These are phyloP conservation scores for Penicillium thymicola DNA, from an alignment of 2,329 filamentous ascomycete species.

Conservation along the genomic window DNA sequence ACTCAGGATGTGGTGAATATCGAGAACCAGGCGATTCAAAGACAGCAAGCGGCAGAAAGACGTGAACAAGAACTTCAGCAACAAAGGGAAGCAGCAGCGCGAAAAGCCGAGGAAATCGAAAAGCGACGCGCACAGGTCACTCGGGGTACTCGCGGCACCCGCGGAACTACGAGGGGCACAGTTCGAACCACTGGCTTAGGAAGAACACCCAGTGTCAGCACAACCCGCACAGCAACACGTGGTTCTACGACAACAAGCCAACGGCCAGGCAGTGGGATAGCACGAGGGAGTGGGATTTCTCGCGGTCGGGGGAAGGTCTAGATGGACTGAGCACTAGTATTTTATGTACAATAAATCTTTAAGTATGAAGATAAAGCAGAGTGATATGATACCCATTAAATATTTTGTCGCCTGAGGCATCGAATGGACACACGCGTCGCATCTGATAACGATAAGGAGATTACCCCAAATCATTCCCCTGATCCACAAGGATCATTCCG, in stretches of 20 bases:
- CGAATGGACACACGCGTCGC: slow-evolving; percentile 4
- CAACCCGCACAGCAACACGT: slow-evolving; percentile 30
- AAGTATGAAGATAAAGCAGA: slow-evolving; percentile 23
- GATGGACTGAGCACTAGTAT: not conserved
- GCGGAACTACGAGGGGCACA: slow-evolving; percentile 35
- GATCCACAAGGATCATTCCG: not conserved
- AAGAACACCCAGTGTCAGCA: slow-evolving; percentile 35
- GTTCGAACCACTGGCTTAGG: slow-evolving; percentile 35
- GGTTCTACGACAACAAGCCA: slow-evolving; percentile 34
- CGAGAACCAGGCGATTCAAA: slow-evolving; percentile 72
- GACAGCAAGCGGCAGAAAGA: slow-evolving; percentile 73
- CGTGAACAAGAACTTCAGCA: slow-evolving; percentile 75
- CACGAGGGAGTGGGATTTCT: slow-evolving; percentile 35
- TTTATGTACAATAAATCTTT: slow-evolving; percentile 19
- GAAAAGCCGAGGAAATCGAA: slow-evolving; percentile 51
- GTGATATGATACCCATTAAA: slow-evolving; percentile 7
- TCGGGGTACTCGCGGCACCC: slow-evolving; percentile 30
- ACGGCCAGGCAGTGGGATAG: slow-evolving; percentile 40
- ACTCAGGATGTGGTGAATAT: slow-evolving; percentile 81
- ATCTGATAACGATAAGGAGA: slow-evolving; percentile 13
- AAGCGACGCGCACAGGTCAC: slow-evolving; percentile 37
- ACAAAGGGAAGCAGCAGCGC: slow-evolving; percentile 65
- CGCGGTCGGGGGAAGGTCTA: slow-evolving; percentile 35
- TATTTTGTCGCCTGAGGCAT: slow-evolving; percentile 13
- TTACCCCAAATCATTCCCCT: slow-evolving; percentile 6